Conservation (phyloP, 495 filamentous ascomycete genomes). For the Daldinia childiae region DNA sequence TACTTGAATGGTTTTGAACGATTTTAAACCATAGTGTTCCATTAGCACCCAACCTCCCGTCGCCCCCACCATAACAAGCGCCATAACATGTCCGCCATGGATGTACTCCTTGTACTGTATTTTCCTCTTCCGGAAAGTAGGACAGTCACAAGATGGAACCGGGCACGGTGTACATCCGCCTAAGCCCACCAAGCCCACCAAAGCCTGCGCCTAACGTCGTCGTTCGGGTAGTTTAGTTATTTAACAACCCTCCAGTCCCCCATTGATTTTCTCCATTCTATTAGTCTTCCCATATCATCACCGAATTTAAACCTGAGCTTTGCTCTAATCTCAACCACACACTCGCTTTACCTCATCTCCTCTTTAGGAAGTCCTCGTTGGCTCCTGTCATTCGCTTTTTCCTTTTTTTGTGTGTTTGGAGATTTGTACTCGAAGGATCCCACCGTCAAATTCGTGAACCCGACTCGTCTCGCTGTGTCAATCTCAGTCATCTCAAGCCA, state of each 20-base stretch:
- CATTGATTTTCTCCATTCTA: constrained; percentile 45
- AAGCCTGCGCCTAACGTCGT: constrained; percentile 25
- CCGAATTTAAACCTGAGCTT: constrained; percentile 48
- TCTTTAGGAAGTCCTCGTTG: constrained; percentile 69
- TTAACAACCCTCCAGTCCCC: constrained; percentile 45
- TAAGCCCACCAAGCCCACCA: constrained; percentile 25
- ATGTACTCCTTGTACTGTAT: constrained; percentile 27
- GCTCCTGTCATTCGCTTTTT: constrained; percentile 72
- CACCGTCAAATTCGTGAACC: constrained; percentile 35
- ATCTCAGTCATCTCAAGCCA: constrained; percentile 16
- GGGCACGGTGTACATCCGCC: constrained; percentile 30
- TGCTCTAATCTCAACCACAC: constrained; percentile 57
- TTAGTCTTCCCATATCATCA: constrained; percentile 46
- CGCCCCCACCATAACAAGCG: constrained; percentile 14
- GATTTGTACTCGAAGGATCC: constrained; percentile 48
- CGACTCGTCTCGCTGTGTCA: constrained; percentile 40
- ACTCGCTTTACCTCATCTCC: constrained; percentile 58
- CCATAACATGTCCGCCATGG: constrained; percentile 9
- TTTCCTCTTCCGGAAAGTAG: constrained; percentile 41
- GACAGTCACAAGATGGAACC: constrained; percentile 21
- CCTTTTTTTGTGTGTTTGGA: constrained; percentile 55
- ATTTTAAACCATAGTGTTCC: background rate
- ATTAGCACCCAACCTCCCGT: constrained; percentile 30
- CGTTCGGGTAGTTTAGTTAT: constrained; percentile 45
- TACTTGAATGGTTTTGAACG: constrained; percentile 8